Conservation (phyloP, 495 filamentous ascomycete genomes). For the Penicillium nucicola region DNA sequence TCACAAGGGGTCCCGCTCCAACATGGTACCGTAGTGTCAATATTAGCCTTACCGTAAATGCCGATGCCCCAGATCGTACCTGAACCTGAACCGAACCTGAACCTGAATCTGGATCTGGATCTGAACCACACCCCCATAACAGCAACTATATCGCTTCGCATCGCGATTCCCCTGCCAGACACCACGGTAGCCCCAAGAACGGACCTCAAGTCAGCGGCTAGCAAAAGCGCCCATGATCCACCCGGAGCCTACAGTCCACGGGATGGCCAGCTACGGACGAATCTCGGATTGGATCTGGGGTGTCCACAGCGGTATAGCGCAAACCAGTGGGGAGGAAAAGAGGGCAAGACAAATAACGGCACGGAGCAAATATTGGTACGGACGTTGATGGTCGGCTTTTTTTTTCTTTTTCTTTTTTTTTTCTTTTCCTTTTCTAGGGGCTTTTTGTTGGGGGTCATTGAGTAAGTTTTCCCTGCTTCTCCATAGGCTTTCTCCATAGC, state of each 20-base stretch:
- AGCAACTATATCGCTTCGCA: not conserved
- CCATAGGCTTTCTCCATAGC: no score
- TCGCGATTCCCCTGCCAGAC: not conserved
- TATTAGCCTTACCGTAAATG: no score
- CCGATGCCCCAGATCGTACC: no score
- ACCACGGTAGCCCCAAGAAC: no score
- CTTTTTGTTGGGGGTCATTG: no score
- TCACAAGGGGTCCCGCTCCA: no score
- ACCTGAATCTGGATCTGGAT: no score
- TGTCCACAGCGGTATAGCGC: conserved; percentile 22
- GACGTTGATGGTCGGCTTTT: conserved; percentile 4
- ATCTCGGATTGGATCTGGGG: conserved; percentile 19
- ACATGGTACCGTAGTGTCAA: no score
- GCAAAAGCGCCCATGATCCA: not conserved
- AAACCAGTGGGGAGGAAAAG: conserved; percentile 23
- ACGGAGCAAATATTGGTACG: conserved; percentile 12
- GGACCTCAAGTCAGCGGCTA: not conserved
- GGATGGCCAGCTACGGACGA: conserved; percentile 1
- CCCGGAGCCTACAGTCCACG: conserved; percentile 16
- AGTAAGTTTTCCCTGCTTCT: no score
- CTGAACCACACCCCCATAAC: no score
- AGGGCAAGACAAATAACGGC: not conserved
- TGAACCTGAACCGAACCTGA: no score
- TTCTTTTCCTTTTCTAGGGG: no score
- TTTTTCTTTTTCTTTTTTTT: not conserved